Conservation (phyloP, 2,329 filamentous ascomycete genomes). For the Triangularia setosa region DNA sequence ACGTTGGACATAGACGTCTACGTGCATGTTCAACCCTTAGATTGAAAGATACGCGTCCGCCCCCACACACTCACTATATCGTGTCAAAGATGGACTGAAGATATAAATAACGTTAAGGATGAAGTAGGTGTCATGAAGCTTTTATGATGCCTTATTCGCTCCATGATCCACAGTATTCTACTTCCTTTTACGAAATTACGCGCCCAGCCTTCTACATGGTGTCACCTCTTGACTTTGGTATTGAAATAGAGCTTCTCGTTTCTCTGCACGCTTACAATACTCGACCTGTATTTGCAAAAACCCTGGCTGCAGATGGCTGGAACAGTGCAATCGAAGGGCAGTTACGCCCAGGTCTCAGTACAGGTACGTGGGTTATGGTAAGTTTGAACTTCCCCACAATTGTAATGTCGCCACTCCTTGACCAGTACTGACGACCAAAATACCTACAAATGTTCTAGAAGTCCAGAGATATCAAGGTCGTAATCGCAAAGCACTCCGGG, state of each 20-base stretch:
- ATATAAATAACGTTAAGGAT: no score
- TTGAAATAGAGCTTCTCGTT: neutral
- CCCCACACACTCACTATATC: no score
- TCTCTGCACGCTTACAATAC: neutral
- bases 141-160: no score
- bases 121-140: no score
- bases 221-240: neutral
- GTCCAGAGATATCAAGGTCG: neutral
- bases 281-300: neutral
- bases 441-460: neutral
- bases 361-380: neutral
- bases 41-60: no score
- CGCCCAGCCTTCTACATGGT: neutral
- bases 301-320: neutral
- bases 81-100: no score
- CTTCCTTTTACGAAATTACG: no score
- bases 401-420: no score
- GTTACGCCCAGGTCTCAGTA: neutral
- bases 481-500: neutral
- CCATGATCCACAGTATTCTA: neutral
- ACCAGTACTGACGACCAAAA: no score
- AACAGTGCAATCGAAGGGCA: neutral
- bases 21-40: no score
- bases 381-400: neutral
- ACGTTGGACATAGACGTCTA: no score